Evolutionary conservation across 257 asterid species (phyloP), one percentile per base, ranked within the genome.

Genomic region (Ilex asprella): DNA sequence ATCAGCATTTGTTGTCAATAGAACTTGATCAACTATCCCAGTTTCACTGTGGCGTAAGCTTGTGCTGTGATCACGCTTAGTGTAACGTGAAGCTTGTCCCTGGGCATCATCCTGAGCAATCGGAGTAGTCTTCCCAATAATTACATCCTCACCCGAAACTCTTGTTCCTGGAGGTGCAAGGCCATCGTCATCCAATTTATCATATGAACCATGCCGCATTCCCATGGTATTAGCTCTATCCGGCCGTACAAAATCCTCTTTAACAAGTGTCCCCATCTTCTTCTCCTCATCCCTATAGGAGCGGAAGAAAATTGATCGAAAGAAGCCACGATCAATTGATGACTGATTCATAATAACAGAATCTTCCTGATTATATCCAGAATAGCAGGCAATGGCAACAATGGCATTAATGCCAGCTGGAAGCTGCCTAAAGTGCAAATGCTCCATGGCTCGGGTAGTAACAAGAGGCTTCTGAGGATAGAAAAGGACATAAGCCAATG

Each of bases 371-470:
- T 92, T 92, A 75, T 92, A 92, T 55, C 97, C 96, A 11, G 99
- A 92, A 67, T 92, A 92, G 75, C 99, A 92, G 29, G 97, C 66
- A 52, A 92, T 89, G 63, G 97, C 99, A 56, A 91, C 96, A 67
- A 91, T 91, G 65, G 98, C 98, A 66, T 92, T 92, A 53, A 92
- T 92, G 64, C 99, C 97, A 12, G 99, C 99, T 61, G 99, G 99
- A 47, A 92, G 80, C 79, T 88, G 96, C 88, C 95, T 78, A 62
- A 91, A 91, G 79, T 91, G 96, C 80, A 91, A 80, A 71, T 92
- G 99, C 83, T 92, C 99, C 99, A 92, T 92, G 53, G 99, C 99
- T 50, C 95, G 87, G 31, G 96, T 92, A n/a, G 97, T 92, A 53
- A 92, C 97, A 11, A 89, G 98, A 60, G 98, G 98, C 74, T 92